A percentile compares a stretch with the other conserved stretches of the same genome.
These are phyloP conservation scores for Saccharomyces hybrid DNA, from an alignment of 1,139 yeast species.

Conservation along the genomic window DNA sequence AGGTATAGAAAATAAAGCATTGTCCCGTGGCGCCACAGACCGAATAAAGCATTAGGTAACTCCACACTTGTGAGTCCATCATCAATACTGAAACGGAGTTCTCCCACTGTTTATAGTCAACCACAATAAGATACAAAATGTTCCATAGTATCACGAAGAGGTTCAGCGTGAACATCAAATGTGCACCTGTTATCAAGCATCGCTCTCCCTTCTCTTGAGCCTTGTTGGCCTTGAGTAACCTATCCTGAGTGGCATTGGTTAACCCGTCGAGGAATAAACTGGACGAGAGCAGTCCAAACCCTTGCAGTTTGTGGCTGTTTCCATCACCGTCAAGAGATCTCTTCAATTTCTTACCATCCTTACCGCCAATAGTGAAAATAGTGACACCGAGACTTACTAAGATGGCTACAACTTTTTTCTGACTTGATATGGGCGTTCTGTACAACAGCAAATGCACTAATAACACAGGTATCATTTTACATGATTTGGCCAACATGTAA, in stretches of 20 bases:
- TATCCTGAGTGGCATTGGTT: conserved; percentile 90
- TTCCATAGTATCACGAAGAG: conserved; percentile 35
- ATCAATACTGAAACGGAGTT: conserved; percentile 30
- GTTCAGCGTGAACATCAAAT: conserved; percentile 79
- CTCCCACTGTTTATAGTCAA: conserved; percentile 21
- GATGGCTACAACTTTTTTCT: conserved; percentile 71
- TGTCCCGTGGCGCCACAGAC: conserved; percentile 88
- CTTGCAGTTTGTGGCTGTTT: conserved; percentile 33
- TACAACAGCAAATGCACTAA: conserved; percentile 70
- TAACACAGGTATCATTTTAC: conserved; percentile 91
- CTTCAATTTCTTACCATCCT: conserved; percentile 19
- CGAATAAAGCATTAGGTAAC: conserved; percentile 61
- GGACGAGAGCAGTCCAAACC: conserved; percentile 49
- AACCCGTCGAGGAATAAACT: conserved; percentile 83
- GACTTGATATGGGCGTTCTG: conserved; percentile 60
- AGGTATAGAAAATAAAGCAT: conserved; percentile 76
- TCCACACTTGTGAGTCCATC: conserved; percentile 42
- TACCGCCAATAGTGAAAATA: conserved; percentile 52
- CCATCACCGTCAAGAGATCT: neutral
- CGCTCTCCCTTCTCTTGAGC: conserved; percentile 42
- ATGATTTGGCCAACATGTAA: conserved; percentile 79
- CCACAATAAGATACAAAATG: conserved; percentile 34
- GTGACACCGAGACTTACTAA: conserved; percentile 77
- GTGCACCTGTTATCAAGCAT: conserved; percentile 60
- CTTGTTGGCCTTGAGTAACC: conserved; percentile 45